A percentile compares a stretch with the other conserved stretches of the same genome.
Evolutionary conservation across 176 grass and related monocot genomes (phyloP).

Genomic region (Bothriochloa decipiens): DNA sequence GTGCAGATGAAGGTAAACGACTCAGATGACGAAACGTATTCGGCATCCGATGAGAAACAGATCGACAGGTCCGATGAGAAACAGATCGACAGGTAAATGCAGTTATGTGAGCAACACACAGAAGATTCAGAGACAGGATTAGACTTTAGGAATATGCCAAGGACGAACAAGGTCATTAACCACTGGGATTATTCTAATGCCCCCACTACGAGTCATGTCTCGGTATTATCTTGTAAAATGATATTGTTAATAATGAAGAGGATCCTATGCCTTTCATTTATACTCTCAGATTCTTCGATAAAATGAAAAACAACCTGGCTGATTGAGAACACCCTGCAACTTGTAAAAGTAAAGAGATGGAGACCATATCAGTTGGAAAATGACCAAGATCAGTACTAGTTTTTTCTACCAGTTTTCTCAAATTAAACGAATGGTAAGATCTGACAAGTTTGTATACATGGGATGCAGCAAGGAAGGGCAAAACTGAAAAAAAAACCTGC

Average conservation of each 20-base stretch:
- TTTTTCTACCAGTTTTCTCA: neutral
- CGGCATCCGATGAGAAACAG: slow-evolving; percentile 3
- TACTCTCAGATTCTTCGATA: neutral
- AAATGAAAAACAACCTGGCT: neutral
- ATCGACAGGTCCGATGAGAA: slow-evolving; percentile 5
- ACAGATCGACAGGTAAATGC: slow-evolving; percentile 13
- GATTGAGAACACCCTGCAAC: slow-evolving; percentile 16
- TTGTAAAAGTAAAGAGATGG: neutral
- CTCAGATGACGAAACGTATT: neutral
- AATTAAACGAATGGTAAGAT: neutral
- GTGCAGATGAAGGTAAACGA: neutral
- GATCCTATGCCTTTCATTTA: slow-evolving; percentile 36
- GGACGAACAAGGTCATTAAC: neutral
- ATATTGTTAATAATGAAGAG: slow-evolving; percentile 18
- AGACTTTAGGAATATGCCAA: neutral
- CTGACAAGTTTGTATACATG: neutral
- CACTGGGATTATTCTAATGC: slow-evolving; percentile 3
- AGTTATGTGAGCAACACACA: neutral
- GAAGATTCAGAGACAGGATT: neutral
- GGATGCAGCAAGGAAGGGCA: neutral
- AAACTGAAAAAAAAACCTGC: neutral
- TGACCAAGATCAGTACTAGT: neutral
- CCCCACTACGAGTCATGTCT: slow-evolving; percentile 44
- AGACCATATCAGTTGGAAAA: neutral
- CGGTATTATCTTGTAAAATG: neutral